These are phyloP conservation scores for Mychonastes homosphaera DNA, from an alignment of 139 green algal genomes.

Conservation along the genomic window DNA sequence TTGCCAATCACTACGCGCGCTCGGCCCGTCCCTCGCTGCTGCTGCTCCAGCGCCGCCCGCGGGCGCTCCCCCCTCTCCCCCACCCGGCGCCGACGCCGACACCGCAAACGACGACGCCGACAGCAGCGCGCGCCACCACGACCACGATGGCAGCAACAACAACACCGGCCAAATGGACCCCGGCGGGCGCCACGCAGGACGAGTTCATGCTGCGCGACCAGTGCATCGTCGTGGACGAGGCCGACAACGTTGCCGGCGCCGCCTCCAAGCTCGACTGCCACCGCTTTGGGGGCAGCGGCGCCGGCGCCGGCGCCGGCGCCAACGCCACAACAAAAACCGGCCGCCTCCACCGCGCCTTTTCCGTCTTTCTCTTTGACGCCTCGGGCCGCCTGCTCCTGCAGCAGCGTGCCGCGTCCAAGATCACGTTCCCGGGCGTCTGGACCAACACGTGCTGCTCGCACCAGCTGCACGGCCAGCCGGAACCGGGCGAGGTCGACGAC, in stretches of 20 bases:
- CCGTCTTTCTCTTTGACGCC: constrained; percentile 90
- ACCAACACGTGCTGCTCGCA: constrained; percentile 98
- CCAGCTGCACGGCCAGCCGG: constrained; percentile 65
- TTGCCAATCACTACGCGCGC: no score
- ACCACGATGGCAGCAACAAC: no score
- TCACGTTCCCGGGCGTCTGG: constrained; percentile 93
- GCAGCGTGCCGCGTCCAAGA: constrained; percentile 72
- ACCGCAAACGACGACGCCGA: no score
- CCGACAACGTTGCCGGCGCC: constrained; percentile 61
- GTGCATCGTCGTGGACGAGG: constrained; percentile 85
- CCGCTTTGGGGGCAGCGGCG: constrained; percentile 14
- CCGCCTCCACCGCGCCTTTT: constrained; percentile 86
- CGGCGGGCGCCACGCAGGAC: constrained; percentile 52
- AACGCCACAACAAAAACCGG: no score
- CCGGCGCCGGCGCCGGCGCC: no score
- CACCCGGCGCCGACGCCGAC: no score
- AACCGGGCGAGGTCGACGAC: constrained; percentile 69
- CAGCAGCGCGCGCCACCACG: no score
- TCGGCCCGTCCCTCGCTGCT: no score
- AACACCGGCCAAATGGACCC: no score
- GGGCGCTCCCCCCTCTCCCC: no score
- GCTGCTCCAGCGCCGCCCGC: no score
- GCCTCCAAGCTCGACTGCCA: constrained; percentile 74
- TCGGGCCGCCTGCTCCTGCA: constrained; percentile 82
- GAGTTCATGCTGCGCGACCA: constrained; percentile 81